Percentiles rank a stretch among this genome's conserved stretches.
Conservation (phyloP, 257 asterid species). For the Galeopsis tetrahit region DNA sequence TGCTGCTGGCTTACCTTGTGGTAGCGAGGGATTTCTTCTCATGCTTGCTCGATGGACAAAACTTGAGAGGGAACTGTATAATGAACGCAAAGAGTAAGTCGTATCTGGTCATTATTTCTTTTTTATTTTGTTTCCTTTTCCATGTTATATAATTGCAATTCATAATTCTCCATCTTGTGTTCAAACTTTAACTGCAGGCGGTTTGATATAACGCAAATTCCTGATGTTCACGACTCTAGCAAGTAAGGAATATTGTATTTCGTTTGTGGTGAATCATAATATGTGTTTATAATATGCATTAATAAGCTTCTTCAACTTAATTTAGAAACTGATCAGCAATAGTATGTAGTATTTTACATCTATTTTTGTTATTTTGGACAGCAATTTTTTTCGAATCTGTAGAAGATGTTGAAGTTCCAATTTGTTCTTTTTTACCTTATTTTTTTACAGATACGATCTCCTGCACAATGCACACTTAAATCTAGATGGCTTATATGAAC, state of each 20-base stretch:
- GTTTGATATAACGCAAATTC: conserved; percentile 90
- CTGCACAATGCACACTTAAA: conserved; percentile 93
- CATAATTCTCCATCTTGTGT: not conserved
- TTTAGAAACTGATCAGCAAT: not conserved
- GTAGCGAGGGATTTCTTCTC: conserved; percentile 97
- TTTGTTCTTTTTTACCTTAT: conserved; percentile 13
- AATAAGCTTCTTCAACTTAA: not conserved
- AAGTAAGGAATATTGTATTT: conserved; percentile 60
- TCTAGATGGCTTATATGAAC: conserved; percentile 80
- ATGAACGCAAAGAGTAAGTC: conserved; percentile 87
- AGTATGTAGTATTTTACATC: not conserved
- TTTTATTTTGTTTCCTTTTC: conserved; percentile 1
- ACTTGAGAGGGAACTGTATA: conserved; percentile 89
- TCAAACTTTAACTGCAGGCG: conserved; percentile 60
- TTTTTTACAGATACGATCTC: conserved; percentile 78
- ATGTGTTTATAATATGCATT: conserved; percentile 3
- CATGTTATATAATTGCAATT: not conserved
- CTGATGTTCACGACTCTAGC: conserved; percentile 98
- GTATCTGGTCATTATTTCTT: not conserved
- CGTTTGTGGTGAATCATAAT: conserved; percentile 1
- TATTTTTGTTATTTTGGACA: conserved; percentile 8
- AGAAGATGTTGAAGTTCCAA: conserved; percentile 28
- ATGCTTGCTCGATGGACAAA: conserved; percentile 99
- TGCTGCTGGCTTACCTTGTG: conserved; percentile 98
- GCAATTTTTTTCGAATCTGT: not conserved